Conservation (phyloP, 305 asterid genomes). For the Salvia sclarea region DNA sequence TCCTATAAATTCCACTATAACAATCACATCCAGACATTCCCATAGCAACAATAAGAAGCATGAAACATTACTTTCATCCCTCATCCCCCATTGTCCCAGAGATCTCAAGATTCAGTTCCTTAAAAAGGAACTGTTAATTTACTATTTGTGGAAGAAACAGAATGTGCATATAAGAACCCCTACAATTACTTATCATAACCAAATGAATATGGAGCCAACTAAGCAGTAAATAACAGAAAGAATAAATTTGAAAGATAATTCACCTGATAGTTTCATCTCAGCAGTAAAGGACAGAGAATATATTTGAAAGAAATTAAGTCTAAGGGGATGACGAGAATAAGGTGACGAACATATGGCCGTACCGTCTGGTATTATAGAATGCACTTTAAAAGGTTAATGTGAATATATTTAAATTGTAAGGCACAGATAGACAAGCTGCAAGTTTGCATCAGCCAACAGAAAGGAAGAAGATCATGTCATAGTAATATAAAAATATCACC, state of each 20-base stretch:
- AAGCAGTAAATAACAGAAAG: background rate
- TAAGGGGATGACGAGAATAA: background rate
- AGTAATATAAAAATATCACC: conserved; percentile 45
- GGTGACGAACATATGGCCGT: conserved; percentile 8
- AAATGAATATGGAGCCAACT: background rate
- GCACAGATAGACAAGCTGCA: conserved; percentile 19
- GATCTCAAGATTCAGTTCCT: conserved; percentile 19
- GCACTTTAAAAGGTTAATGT: background rate
- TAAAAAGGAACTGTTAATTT: background rate
- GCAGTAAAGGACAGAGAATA: background rate
- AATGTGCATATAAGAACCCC: conserved; percentile 1
- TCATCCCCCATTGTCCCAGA: background rate
- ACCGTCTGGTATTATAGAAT: background rate
- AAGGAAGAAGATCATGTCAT: background rate
- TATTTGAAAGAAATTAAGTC: background rate
- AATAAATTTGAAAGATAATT: background rate
- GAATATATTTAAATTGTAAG: background rate
- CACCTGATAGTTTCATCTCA: background rate
- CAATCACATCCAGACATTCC: background rate
- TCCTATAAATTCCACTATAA: background rate
- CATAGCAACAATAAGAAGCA: background rate
- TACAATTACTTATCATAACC: conserved; percentile 1
- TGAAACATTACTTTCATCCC: too few relatives aligned
- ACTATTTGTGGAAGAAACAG: background rate
- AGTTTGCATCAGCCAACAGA: conserved; percentile 2